phyloP scores from a whole-genome alignment of 23 red algal species.

The Gracilaria gracilis region DNA sequence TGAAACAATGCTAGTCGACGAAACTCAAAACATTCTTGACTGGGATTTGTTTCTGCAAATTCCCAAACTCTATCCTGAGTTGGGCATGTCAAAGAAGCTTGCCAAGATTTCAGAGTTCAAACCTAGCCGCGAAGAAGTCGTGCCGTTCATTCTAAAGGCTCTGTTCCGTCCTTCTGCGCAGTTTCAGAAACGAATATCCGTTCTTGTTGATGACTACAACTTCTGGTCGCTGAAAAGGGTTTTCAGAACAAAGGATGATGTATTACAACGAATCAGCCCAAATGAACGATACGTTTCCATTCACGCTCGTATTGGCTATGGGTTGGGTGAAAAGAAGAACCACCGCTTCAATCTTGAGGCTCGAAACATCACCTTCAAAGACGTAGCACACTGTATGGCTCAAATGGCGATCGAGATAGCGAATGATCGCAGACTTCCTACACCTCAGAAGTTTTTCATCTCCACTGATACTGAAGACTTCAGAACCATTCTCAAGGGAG shows the following conservation, averaged over 20 bases:
- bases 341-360: conserved; percentile 5
- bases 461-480: conserved; percentile 15
- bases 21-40: conserved; percentile 22
- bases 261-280: not conserved
- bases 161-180: conserved; percentile 17
- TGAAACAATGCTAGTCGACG: not conserved
- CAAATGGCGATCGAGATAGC: conserved; percentile 29
- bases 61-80: conserved; percentile 21
- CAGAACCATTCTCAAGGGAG: not conserved
- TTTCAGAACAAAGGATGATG: not conserved
- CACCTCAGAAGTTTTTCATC: conserved; percentile 18
- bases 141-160: conserved; percentile 31
- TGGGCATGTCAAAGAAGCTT: conserved; percentile 2
- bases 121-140: not conserved
- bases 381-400: not conserved
- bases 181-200: not conserved
- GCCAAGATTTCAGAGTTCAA: not conserved
- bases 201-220: not conserved
- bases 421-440: not conserved
- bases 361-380: not conserved
- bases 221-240: not conserved
- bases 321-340: conserved; percentile 2
- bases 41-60: conserved; percentile 34
- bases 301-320: conserved; percentile 48
- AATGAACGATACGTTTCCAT: conserved; percentile 29